These are phyloP conservation scores for Talaromyces sp. DNA, from an alignment of 2,329 filamentous ascomycete genomes.

Conservation along the genomic window DNA sequence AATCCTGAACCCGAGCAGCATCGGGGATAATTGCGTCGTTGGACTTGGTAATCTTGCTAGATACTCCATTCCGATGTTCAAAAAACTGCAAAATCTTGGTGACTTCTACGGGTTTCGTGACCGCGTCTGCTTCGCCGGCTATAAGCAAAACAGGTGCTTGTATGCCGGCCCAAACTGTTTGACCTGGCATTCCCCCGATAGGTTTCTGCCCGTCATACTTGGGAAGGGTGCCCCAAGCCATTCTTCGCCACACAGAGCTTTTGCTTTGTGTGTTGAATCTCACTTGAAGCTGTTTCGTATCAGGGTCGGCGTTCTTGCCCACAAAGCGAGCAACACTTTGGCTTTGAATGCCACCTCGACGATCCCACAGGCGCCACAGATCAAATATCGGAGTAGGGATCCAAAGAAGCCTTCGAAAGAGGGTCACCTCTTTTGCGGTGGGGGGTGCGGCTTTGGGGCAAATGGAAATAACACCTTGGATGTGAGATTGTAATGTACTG, in stretches of 20 bases:
- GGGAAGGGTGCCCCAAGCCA: constrained; percentile 69
- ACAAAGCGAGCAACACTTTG: constrained; percentile 73
- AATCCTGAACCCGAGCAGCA: constrained; percentile 25
- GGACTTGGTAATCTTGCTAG: constrained; percentile 19
- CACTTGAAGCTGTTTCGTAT: constrained; percentile 40
- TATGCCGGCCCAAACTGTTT: constrained; percentile 67
- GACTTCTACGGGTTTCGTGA: constrained; percentile 70
- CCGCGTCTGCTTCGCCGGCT: constrained; percentile 68
- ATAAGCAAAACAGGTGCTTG: constrained; percentile 72
- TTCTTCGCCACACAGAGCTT: constrained; percentile 76
- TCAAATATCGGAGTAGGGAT: constrained; percentile 68
- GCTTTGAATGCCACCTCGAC: constrained; percentile 72
- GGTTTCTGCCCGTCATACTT: constrained; percentile 51
- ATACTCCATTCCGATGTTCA: constrained; percentile 24
- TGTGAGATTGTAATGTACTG: constrained; percentile 54
- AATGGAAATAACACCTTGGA: constrained; percentile 74
- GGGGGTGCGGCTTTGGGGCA: constrained; percentile 70
- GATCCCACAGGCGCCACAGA: constrained; percentile 71
- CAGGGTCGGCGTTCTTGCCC: constrained; percentile 35
- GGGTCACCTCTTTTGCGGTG: constrained; percentile 47
- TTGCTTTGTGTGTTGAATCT: constrained; percentile 71
- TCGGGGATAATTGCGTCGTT: constrained; percentile 25
- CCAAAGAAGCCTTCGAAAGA: constrained; percentile 56
- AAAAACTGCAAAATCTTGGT: constrained; percentile 57
- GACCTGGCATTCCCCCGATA: constrained; percentile 63